These are phyloP conservation scores for Saccharomyces kudriavzevii DNA, from an alignment of 805 yeast genomes.

Conservation along the genomic window DNA sequence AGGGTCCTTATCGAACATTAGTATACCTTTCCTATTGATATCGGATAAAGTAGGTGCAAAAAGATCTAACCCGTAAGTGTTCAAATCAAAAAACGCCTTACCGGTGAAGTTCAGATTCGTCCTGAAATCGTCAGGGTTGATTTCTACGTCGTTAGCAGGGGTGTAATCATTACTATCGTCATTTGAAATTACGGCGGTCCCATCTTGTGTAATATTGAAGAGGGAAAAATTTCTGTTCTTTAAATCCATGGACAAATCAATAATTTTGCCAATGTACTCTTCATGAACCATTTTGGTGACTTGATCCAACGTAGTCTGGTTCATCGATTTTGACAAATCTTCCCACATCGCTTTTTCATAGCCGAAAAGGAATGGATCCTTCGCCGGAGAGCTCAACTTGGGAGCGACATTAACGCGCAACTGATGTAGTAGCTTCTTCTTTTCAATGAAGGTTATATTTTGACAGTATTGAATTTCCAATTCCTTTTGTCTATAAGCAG, in stretches of 20 bases:
- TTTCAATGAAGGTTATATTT: slow-evolving; percentile 6
- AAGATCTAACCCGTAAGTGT: background rate
- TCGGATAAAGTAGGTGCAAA: slow-evolving; percentile 1
- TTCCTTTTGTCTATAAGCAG: slow-evolving; percentile 20
- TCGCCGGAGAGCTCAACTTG: slow-evolving; percentile 10
- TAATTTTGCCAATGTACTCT: slow-evolving; percentile 8
- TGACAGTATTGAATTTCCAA: slow-evolving; percentile 15
- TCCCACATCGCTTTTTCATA: slow-evolving; percentile 15
- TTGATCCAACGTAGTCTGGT: slow-evolving; percentile 1
- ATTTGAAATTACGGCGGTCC: background rate
- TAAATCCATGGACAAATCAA: slow-evolving; percentile 7
- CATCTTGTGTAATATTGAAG: slow-evolving; percentile 6
- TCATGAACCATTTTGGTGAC: slow-evolving; percentile 5
- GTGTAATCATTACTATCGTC: background rate
- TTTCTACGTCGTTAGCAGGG: background rate
- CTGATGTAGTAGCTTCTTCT: slow-evolving; percentile 4
- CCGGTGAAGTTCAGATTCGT: background rate
- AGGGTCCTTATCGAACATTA: slow-evolving; percentile 3
- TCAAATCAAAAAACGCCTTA: background rate
- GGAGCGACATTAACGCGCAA: slow-evolving; percentile 11
- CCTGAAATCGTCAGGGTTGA: background rate
- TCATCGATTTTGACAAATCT: slow-evolving; percentile 4
- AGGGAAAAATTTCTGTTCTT: slow-evolving; percentile 6
- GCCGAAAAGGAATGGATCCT: slow-evolving; percentile 15
- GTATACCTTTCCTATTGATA: background rate